Conservation (phyloP, 441 rosid species). For the Mallotus repandus region DNA sequence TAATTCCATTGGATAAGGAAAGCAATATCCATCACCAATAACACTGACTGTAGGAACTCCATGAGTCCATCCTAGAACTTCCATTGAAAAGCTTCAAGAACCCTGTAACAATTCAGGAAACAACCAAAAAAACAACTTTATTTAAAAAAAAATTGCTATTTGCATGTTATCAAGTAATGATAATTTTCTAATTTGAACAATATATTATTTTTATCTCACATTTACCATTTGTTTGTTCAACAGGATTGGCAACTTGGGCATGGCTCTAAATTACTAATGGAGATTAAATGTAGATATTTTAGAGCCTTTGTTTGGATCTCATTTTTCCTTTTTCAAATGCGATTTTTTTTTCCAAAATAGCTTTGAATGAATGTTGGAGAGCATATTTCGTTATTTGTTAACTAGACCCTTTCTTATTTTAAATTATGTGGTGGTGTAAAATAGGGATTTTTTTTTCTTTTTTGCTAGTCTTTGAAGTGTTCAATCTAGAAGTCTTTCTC, state of each 20-base stretch:
- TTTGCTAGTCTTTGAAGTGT: too few species aligned
- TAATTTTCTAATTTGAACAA: too few species aligned
- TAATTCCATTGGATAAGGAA: conserved; percentile 59
- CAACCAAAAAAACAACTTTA: background rate
- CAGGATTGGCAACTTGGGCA: background rate
- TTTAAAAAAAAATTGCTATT: background rate
- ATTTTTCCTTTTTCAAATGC: background rate
- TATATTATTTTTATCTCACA: background rate
- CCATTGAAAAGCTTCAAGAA: conserved; percentile 22
- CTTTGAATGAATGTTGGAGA: conserved; percentile 6
- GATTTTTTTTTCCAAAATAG: background rate
- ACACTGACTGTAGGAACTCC: conserved; percentile 45
- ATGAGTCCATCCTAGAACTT: conserved; percentile 24
- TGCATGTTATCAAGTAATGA: too few species aligned
- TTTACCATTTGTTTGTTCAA: background rate
- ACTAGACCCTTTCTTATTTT: background rate
- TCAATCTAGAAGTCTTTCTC: too few species aligned
- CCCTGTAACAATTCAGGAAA: background rate
- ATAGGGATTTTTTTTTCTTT: too few species aligned
- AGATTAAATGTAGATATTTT: background rate
- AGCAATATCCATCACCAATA: conserved; percentile 56
- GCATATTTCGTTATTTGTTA: background rate
- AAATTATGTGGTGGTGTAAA: too few species aligned
- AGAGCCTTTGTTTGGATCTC: background rate
- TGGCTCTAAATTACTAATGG: conserved; percentile 1